A percentile compares a stretch with the other conserved stretches of the same genome.
Conservation (phyloP, 495 filamentous ascomycete species). For the Penicillium fimorum region DNA sequence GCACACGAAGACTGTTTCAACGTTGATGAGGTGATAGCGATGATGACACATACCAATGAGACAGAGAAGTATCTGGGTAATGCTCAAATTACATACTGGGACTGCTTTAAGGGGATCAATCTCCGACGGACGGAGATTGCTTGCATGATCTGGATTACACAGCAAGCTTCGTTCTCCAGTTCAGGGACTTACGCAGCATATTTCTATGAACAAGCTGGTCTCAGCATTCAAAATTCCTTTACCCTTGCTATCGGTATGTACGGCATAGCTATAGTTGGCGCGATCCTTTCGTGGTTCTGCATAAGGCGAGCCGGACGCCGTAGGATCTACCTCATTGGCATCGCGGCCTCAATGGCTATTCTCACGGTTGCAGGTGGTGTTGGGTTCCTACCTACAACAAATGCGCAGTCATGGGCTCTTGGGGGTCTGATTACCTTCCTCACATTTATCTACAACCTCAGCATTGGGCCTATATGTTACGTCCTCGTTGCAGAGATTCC, state of each 20-base stretch:
- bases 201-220: constrained; percentile 44
- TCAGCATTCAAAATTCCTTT: constrained; percentile 27
- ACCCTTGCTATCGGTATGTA: constrained; percentile 35
- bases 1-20: background rate
- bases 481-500: constrained; percentile 35
- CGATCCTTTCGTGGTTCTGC: constrained; percentile 52
- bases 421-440: constrained; percentile 22
- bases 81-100: constrained; percentile 32
- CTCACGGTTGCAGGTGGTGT: constrained; percentile 46
- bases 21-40: constrained; percentile 30
- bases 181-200: constrained; percentile 34
- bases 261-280: constrained; percentile 52
- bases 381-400: constrained; percentile 26
- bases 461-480: constrained; percentile 45
- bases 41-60: constrained; percentile 41
- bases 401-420: constrained; percentile 31
- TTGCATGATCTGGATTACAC: constrained; percentile 24
- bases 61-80: constrained; percentile 31
- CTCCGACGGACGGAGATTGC: constrained; percentile 43
- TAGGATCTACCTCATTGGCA: constrained; percentile 52
- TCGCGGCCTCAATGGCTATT: constrained; percentile 34
- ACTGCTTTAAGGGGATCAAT: constrained; percentile 41
- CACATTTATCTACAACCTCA: constrained; percentile 39
- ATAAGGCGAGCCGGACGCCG: constrained; percentile 49
- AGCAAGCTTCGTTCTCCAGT: constrained; percentile 30